Evolutionary conservation across 495 filamentous ascomycete genomes (phyloP).

Genomic region (Tuber calosporum): DNA sequence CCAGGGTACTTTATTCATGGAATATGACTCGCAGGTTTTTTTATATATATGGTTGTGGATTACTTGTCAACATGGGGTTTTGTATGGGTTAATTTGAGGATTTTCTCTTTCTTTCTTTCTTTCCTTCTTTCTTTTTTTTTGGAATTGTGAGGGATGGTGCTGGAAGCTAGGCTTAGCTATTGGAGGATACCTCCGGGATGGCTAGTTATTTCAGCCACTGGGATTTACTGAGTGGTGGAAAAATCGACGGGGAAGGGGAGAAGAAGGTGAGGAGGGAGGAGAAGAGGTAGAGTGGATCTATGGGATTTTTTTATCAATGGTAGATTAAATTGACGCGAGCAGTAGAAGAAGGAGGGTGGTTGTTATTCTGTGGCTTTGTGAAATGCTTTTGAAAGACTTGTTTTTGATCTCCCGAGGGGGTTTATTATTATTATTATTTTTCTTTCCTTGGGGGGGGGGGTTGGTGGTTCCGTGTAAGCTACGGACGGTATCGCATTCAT

Average conservation of each 20-base stretch:
- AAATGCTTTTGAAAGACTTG: slow-evolving; percentile 3
- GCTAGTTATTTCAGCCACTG: not conserved
- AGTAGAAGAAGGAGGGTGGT: slow-evolving; percentile 16
- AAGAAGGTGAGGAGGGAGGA: too few species aligned
- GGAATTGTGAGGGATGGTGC: slow-evolving; percentile 20
- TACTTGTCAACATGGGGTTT: not conserved
- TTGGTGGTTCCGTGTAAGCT: slow-evolving; percentile 5
- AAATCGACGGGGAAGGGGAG: not conserved
- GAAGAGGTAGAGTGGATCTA: not conserved
- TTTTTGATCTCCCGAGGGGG: slow-evolving; percentile 27
- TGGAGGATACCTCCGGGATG: not conserved
- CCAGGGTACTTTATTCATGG: not conserved
- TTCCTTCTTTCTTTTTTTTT: slow-evolving; percentile 3
- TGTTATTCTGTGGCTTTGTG: slow-evolving; percentile 22
- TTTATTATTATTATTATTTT: slow-evolving; percentile 21
- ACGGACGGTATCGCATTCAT: not conserved
- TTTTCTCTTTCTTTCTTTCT: slow-evolving; percentile 6
- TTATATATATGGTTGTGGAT: not conserved
- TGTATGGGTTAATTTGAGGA: not conserved
- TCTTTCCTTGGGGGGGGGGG: slow-evolving; percentile 11
- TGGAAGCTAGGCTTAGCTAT: not conserved
- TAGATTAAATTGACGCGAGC: slow-evolving; percentile 17
- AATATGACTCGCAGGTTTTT: not conserved
- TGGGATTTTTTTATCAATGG: not conserved
- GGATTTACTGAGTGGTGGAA: not conserved